Base-by-base conservation (phyloP, 139 green algal genomes). In the Coelastrella sp. region DNA sequence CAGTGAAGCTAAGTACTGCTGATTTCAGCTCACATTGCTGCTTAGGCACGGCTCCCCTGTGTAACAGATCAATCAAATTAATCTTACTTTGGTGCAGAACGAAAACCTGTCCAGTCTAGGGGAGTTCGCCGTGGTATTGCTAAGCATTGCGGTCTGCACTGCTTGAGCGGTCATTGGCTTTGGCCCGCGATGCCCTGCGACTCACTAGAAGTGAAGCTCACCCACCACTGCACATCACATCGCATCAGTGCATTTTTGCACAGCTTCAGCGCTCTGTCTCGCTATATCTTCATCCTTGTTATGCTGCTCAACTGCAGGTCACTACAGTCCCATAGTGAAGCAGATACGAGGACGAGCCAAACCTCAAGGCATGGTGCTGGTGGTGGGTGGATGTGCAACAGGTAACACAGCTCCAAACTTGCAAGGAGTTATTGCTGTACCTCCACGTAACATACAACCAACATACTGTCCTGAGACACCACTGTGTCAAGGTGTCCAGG, bases 351-450 rank as follows among this genome's bases (percentile, higher is more conserved):
- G 90, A 19, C 45, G 86, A 2, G 62, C 79, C 4, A 95, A 94
- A 82, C 95, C 96, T 4, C 91, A 98, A 35, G 94, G 94, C 60
- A 93, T 99, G 89, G 93, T 92, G 66, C 68, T 98, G 75, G 96
- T 99, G 67, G 95, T 98, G 72, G 96, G 96, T 15, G 88, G 87
- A 1, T 97, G 94, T 83, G 91, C 93, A 11, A 82, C 88, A 35
- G 94, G 88, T 93, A 85, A 63, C 83, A 17, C 51, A 8, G 2
- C 13, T 23, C 2, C 48, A 57, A 0, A 57, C 48, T n/a, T n/a
- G n/a, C n/a, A n/a, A n/a, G n/a, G n/a, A n/a, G n/a, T n/a, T n/a
- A n/a, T n/a, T n/a, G n/a, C n/a, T n/a, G n/a, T n/a, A n/a, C n/a
- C n/a, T n/a, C n/a, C n/a, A n/a, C n/a, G n/a, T n/a, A n/a, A 57